These are phyloP conservation scores for Tribonema minus DNA, from an alignment of 108 stramenopile species.

Conservation along the genomic window DNA sequence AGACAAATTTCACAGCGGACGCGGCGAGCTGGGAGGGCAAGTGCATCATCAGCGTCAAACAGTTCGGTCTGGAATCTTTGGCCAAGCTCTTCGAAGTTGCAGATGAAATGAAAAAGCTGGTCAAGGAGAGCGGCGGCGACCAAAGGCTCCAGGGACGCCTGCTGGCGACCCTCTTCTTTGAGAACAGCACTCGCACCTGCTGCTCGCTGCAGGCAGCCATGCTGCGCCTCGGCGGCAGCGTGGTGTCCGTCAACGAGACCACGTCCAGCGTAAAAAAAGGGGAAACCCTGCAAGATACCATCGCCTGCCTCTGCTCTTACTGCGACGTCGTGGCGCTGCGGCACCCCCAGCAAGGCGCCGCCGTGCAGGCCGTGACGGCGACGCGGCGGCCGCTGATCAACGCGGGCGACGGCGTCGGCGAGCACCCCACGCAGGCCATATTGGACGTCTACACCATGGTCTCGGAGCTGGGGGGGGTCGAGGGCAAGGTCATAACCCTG, in stretches of 20 bases:
- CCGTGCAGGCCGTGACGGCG: conserved; percentile 26
- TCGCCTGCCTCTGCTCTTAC: conserved; percentile 79
- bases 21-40: conserved; percentile 35
- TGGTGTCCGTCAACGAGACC: conserved; percentile 66
- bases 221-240: conserved; percentile 79
- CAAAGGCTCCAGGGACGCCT: conserved; percentile 39
- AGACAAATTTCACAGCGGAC: conserved; percentile 34
- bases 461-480: conserved; percentile 65
- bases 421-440: conserved; percentile 97
- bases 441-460: conserved; percentile 89
- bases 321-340: conserved; percentile 82
- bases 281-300: conserved; percentile 85
- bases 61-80: conserved; percentile 39
- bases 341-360: conserved; percentile 74
- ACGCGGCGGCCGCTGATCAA: conserved; percentile 75
- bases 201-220: conserved; percentile 93
- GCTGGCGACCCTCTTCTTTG: conserved; percentile 84
- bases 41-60: conserved; percentile 44
- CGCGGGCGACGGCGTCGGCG: conserved; percentile 93
- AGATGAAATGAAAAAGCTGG: conserved; percentile 47
- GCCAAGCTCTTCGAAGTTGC: conserved; percentile 34
- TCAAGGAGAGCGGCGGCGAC: conserved; percentile 24
- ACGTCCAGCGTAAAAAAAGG: conserved; percentile 85
- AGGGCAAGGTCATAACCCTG: conserved; percentile 64
- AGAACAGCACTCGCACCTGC: conserved; percentile 88